Evolutionary conservation across 1,284 basidiomycete genomes (phyloP).

Genomic region (Exobasidium cylindrosporum): DNA sequence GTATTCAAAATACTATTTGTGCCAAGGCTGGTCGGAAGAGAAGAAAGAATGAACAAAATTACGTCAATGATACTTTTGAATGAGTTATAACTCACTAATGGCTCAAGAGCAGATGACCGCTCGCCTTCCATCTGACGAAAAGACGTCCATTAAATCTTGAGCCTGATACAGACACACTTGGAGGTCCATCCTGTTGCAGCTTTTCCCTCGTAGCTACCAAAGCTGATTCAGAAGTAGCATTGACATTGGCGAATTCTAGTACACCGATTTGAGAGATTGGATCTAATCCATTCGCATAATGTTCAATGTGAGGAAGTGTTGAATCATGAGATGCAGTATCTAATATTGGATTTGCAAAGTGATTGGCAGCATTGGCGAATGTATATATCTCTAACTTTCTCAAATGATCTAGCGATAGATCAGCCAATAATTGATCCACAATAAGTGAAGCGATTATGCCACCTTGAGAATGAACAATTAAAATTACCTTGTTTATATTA

Average conservation of each 20-base stretch:
- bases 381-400: conserved; percentile 18
- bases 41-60: too few relatives aligned
- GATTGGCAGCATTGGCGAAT: conserved; percentile 14
- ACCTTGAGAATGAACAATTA: conserved; percentile 16
- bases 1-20: conserved; percentile 4
- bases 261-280: conserved; percentile 9
- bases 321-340: background rate
- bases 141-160: background rate
- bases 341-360: conserved; percentile 1
- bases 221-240: background rate
- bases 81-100: background rate
- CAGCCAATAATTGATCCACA: conserved; percentile 13
- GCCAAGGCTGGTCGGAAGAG: background rate
- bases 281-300: conserved; percentile 11
- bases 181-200: background rate
- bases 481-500: conserved; percentile 15
- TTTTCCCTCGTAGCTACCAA: background rate
- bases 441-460: conserved; percentile 13
- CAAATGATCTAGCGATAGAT: background rate
- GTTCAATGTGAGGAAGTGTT: conserved; percentile 9
- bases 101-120: conserved; percentile 6
- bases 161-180: background rate
- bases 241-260: background rate
- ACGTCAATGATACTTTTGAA: background rate
- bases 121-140: conserved; percentile 1